A percentile compares a stretch with the other conserved stretches of the same genome.
Evolutionary conservation across 176 grass and related monocot genomes (phyloP).

Genomic region (Dendrocalamus sinicus): DNA sequence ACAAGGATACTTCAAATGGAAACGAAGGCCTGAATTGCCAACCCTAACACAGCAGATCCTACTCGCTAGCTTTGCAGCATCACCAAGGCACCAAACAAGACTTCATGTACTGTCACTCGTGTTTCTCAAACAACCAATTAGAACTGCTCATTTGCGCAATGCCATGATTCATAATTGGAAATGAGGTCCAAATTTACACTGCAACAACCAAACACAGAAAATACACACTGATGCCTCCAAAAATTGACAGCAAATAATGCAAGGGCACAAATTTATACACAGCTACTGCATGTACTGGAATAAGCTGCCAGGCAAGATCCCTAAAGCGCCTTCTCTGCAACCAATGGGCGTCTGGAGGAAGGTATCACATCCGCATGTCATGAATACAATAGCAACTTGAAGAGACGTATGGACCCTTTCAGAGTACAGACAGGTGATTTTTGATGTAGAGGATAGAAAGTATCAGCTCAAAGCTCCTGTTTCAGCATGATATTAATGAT

Average conservation of each 20-base stretch:
- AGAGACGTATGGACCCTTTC: conserved; percentile 19
- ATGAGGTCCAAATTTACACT: conserved; percentile 21
- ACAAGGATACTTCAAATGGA: neutral
- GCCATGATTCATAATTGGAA: neutral
- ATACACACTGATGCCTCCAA: conserved; percentile 11
- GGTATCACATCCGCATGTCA: conserved; percentile 15
- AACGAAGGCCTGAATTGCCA: neutral
- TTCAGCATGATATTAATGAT: conserved; percentile 73
- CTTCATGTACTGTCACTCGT: neutral
- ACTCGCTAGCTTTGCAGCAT: neutral
- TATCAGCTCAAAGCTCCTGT: conserved; percentile 68
- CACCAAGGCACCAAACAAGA: neutral
- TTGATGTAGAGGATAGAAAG: neutral
- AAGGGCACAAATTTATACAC: conserved; percentile 35
- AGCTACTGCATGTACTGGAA: conserved; percentile 23
- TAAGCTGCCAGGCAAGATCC: neutral
- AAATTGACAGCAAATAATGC: conserved; percentile 17
- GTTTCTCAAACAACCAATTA: conserved; percentile 11
- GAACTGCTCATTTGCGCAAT: neutral
- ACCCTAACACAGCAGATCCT: neutral
- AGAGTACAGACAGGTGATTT: conserved; percentile 15
- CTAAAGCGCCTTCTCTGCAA: neutral
- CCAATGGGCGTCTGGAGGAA: neutral
- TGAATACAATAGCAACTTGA: conserved; percentile 35
- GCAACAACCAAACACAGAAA: neutral